Evolutionary conservation across 2,329 filamentous ascomycete genomes (phyloP).

Genomic region (Fusarium gaditjirri): DNA sequence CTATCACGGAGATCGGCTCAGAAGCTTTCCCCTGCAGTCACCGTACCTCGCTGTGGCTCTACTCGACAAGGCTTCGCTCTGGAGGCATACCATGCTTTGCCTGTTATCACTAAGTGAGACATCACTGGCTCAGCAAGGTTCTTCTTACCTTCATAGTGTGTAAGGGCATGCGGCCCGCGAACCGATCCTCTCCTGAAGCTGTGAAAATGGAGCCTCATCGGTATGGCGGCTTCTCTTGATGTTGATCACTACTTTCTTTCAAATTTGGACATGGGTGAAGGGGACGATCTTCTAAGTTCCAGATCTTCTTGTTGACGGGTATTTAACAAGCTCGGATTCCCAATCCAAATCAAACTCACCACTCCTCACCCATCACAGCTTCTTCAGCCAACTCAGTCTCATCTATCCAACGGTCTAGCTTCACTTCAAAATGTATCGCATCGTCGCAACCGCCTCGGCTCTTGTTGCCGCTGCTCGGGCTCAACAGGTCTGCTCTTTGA

Average conservation of each 20-base stretch:
- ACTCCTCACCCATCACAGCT: conserved; percentile 18
- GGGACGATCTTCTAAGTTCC: neutral
- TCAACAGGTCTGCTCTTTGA: conserved; percentile 62
- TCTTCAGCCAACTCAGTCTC: conserved; percentile 21
- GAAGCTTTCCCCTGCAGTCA: conserved; percentile 6
- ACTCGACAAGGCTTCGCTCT: conserved; percentile 4
- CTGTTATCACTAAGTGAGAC: neutral
- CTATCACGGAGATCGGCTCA: conserved; percentile 18
- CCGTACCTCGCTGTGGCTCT: neutral
- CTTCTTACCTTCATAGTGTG: neutral
- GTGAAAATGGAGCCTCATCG: conserved; percentile 11
- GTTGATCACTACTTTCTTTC: conserved; percentile 7
- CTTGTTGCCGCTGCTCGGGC: conserved; percentile 48
- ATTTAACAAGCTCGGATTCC: conserved; percentile 30
- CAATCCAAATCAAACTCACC: conserved; percentile 16
- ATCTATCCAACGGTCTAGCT: conserved; percentile 17
- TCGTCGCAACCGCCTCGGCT: conserved; percentile 44
- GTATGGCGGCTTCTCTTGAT: conserved; percentile 18
- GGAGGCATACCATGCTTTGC: conserved; percentile 3
- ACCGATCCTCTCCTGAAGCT: conserved; percentile 12
- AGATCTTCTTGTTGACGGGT: neutral
- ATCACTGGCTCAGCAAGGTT: neutral
- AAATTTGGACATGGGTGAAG: neutral
- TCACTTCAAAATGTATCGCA: conserved; percentile 45
- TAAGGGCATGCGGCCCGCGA: conserved; percentile 31